phyloP scores from a whole-genome alignment of 805 yeast genomes.

The Debaryomyces tyrocola region DNA sequence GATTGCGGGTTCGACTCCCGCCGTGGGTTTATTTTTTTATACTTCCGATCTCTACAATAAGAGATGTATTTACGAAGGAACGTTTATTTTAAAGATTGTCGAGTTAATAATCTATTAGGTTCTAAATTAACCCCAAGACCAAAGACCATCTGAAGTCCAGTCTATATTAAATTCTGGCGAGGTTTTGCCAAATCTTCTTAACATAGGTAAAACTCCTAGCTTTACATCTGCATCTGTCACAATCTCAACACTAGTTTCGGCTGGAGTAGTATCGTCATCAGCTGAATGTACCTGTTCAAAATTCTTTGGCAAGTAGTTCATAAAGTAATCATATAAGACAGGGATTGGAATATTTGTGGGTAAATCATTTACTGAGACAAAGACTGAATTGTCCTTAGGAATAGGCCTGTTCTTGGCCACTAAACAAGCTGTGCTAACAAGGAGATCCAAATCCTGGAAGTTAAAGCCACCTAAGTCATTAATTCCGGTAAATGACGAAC shows the following conservation, averaged over 20 bases:
- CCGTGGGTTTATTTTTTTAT: constrained; percentile 31
- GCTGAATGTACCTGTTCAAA: constrained; percentile 7
- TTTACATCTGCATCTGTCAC: constrained; percentile 18
- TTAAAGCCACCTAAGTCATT: constrained; percentile 42
- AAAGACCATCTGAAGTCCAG: constrained; percentile 37
- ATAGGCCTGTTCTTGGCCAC: constrained; percentile 22
- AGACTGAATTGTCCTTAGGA: constrained; percentile 11
- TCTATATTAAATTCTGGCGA: constrained; percentile 32
- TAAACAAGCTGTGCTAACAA: constrained; percentile 28
- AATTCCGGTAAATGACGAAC: constrained; percentile 38
- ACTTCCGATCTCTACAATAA: too few relatives aligned
- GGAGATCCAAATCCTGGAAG: constrained; percentile 39
- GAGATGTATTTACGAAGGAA: not conserved
- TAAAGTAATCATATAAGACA: constrained; percentile 36
- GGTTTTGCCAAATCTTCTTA: constrained; percentile 28
- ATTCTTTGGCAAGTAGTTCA: constrained; percentile 27
- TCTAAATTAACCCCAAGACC: constrained; percentile 21
- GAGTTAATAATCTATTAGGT: not conserved
- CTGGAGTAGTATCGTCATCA: constrained; percentile 10
- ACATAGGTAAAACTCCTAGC: constrained; percentile 31
- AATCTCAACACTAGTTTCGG: constrained; percentile 18
- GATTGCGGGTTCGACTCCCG: constrained; percentile 66
- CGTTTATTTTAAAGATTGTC: not conserved
- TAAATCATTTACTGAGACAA: constrained; percentile 30
- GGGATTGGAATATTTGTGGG: constrained; percentile 35